These are phyloP conservation scores for Stereocaulon alpinum DNA, from an alignment of 495 filamentous ascomycete species.

Conservation along the genomic window DNA sequence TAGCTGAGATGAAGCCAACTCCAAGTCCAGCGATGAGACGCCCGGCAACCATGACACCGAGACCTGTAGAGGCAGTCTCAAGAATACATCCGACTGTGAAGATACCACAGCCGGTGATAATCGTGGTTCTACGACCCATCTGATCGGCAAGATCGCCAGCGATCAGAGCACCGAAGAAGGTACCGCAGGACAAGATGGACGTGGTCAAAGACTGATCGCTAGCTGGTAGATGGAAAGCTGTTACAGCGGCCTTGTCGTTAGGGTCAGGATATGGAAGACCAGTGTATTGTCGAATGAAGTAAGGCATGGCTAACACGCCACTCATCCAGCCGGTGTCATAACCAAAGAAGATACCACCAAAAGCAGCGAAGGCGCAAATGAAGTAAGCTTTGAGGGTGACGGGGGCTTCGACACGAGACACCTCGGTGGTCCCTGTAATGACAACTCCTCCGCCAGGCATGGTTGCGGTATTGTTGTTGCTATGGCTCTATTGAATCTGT, in stretches of 20 bases:
- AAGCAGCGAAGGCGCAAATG: conserved; percentile 50
- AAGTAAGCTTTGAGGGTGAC: conserved; percentile 53
- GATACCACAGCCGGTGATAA: conserved; percentile 53
- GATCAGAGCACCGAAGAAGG: conserved; percentile 65
- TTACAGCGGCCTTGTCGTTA: conserved; percentile 23
- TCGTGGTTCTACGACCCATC: conserved; percentile 56
- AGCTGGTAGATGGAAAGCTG: conserved; percentile 36
- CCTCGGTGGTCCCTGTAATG: conserved; percentile 32
- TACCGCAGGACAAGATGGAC: conserved; percentile 64
- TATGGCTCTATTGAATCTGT: not conserved
- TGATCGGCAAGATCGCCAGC: conserved; percentile 60
- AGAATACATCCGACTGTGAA: conserved; percentile 56
- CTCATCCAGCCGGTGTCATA: conserved; percentile 46
- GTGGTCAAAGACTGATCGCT: conserved; percentile 53
- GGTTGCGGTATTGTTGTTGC: conserved; percentile 6
- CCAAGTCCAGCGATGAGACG: conserved; percentile 62
- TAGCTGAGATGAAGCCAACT: conserved; percentile 63
- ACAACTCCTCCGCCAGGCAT: conserved; percentile 31
- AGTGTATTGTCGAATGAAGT: conserved; percentile 38
- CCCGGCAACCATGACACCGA: conserved; percentile 52
- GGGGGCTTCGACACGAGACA: conserved; percentile 46
- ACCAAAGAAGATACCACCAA: conserved; percentile 50
- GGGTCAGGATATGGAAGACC: conserved; percentile 17
- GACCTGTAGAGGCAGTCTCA: conserved; percentile 42
- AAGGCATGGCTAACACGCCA: conserved; percentile 44